Conservation (phyloP, 2,329 filamentous ascomycete species). For the Fusarium secorum region DNA sequence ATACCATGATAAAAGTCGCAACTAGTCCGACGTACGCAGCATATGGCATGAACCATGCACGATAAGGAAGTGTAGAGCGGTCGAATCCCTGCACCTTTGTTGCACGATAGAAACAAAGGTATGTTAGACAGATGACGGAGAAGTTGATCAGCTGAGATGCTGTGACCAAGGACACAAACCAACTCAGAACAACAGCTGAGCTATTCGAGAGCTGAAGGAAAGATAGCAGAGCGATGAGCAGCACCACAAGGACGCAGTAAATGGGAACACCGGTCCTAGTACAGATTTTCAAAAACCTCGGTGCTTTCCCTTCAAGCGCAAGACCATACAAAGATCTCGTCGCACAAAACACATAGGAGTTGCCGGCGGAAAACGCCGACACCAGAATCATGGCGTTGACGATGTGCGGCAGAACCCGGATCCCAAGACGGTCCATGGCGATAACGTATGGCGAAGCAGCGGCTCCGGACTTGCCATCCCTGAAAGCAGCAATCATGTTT, state of each 20-base stretch:
- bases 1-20: conserved; percentile 73
- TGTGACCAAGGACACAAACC: conserved; percentile 75
- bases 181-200: conserved; percentile 72
- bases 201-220: conserved; percentile 76
- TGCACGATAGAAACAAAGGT: conserved; percentile 75
- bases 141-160: conserved; percentile 80
- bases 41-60: conserved; percentile 73
- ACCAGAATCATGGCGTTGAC: conserved; percentile 77
- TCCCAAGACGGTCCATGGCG: conserved; percentile 72
- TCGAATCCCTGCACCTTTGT: conserved; percentile 73
- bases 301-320: conserved; percentile 73
- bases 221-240: conserved; percentile 73
- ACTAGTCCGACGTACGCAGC: conserved; percentile 71
- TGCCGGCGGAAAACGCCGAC: conserved; percentile 72
- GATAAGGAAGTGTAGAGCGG: conserved; percentile 74
- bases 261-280: conserved; percentile 74
- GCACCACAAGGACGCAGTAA: conserved; percentile 72
- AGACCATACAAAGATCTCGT: conserved; percentile 74
- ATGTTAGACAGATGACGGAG: conserved; percentile 73
- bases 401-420: conserved; percentile 71
- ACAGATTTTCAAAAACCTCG: conserved; percentile 65
- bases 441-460: conserved; percentile 73
- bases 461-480: conserved; percentile 66
- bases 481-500: conserved; percentile 67
- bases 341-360: conserved; percentile 70